These are phyloP conservation scores for Beta corolliflora DNA, from an alignment of 179 eudicot genomes.

Conservation along the genomic window DNA sequence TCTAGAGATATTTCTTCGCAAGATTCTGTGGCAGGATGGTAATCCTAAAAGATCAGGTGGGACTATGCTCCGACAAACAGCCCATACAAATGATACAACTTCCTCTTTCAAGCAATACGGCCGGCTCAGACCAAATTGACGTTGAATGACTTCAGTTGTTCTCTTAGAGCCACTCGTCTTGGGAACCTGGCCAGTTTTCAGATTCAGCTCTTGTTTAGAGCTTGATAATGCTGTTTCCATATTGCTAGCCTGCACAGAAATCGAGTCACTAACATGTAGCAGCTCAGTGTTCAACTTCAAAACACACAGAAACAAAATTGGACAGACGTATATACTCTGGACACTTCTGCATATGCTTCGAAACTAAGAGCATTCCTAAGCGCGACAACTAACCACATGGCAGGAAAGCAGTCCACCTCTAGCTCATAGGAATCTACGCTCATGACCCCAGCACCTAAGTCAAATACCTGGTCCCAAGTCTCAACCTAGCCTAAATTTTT, in stretches of 20 bases:
- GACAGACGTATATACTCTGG: too few species aligned
- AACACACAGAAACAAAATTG: background rate
- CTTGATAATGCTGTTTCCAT: slow-evolving; percentile 2
- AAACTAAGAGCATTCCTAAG: background rate
- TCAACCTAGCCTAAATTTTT: too few species aligned
- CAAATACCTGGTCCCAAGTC: too few species aligned
- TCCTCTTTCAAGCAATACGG: slow-evolving; percentile 57
- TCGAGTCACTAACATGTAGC: background rate
- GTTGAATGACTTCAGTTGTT: slow-evolving; percentile 27
- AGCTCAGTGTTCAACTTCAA: background rate
- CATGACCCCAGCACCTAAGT: too few species aligned
- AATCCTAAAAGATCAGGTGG: slow-evolving; percentile 68
- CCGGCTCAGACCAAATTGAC: slow-evolving; percentile 42
- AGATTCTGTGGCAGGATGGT: slow-evolving; percentile 58
- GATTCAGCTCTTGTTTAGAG: slow-evolving; percentile 17
- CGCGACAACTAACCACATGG: background rate
- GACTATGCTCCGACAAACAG: slow-evolving; percentile 72
- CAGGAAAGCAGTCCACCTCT: too few species aligned
- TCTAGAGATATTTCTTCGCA: slow-evolving; percentile 66
- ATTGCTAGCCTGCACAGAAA: slow-evolving; percentile 29
- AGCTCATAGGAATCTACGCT: too few species aligned
- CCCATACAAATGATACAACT: slow-evolving; percentile 87
- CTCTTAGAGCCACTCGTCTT: slow-evolving; percentile 9
- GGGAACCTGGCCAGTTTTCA: background rate
- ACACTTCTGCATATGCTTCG: background rate